Conservation (phyloP, 139 green algal genomes). For the Closterium sp. region DNA sequence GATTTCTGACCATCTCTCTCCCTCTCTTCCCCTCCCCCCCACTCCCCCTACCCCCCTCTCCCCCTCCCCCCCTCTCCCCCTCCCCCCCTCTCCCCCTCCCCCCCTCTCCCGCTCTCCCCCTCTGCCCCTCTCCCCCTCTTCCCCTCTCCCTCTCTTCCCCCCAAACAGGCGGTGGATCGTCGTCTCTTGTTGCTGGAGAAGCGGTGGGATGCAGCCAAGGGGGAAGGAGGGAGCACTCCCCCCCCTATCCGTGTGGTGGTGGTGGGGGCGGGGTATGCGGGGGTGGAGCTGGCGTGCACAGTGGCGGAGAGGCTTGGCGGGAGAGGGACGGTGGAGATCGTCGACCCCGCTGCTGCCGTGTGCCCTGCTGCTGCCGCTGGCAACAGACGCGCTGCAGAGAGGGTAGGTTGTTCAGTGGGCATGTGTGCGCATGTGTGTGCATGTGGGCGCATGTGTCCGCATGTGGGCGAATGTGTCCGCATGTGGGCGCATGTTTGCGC, state of each 20-base stretch:
- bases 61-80: too few relatives aligned
- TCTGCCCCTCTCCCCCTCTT: not conserved
- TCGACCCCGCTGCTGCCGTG: not conserved
- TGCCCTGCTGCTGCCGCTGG: not conserved
- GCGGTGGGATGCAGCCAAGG: not conserved
- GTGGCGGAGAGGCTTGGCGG: not conserved
- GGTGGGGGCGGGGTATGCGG: not conserved
- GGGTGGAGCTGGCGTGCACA: not conserved
- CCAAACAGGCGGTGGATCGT: too few relatives aligned
- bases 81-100: too few relatives aligned
- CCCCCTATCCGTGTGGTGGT: not conserved
- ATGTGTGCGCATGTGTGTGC: not conserved
- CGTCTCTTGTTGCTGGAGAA: too few relatives aligned
- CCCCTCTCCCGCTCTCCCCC: too few relatives aligned
- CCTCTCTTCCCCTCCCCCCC: too few relatives aligned
- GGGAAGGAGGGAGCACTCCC: too few relatives aligned
- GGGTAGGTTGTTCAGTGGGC: not conserved
- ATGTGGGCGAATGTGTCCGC: not conserved
- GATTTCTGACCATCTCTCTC: too few relatives aligned
- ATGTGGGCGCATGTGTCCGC: not conserved
- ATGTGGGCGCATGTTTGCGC: not conserved
- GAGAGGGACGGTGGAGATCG: not conserved
- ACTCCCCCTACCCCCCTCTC: too few relatives aligned
- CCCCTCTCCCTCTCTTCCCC: not conserved
- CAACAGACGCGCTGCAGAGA: not conserved